Percentiles rank a stretch among this genome's conserved stretches.
Evolutionary conservation across 129 eudicot genomes (phyloP).

Genomic region (Mikania micrantha): DNA sequence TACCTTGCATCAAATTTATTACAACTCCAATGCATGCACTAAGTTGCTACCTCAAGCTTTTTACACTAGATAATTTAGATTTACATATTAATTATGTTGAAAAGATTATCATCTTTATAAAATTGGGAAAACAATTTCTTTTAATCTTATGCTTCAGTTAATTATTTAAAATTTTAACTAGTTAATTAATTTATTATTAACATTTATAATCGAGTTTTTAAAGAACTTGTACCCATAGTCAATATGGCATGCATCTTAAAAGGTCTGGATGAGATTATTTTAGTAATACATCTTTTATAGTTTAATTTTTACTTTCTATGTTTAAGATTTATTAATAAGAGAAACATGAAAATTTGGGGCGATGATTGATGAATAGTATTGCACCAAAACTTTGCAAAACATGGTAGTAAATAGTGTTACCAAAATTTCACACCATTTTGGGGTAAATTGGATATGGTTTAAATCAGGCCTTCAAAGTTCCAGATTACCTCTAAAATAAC

Average conservation of each 20-base stretch:
- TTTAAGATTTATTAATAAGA: not conserved
- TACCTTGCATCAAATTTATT: not conserved
- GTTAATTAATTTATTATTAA: not conserved
- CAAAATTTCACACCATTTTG: not conserved
- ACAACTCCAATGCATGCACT: not conserved
- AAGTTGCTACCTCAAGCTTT: not conserved
- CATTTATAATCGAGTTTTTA: not conserved
- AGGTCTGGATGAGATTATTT: not conserved
- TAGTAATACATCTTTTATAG: not conserved
- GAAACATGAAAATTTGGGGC: not conserved
- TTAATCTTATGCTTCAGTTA: not conserved
- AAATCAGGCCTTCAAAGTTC: not conserved
- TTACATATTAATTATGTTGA: not conserved
- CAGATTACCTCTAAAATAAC: conserved; percentile 76
- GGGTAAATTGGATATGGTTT: not conserved
- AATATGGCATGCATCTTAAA: not conserved
- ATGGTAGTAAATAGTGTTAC: not conserved
- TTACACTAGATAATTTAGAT: not conserved
- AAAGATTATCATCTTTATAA: not conserved
- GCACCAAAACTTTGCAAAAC: not conserved
- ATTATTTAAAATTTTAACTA: not conserved
- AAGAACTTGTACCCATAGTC: not conserved
- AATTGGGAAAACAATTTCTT: not conserved
- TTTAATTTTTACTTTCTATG: not conserved
- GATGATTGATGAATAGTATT: not conserved